Percentiles rank a stretch among this genome's conserved stretches.
Evolutionary conservation across 108 stramenopile genomes (phyloP).

Genomic region (Skeletonema marinoi): DNA sequence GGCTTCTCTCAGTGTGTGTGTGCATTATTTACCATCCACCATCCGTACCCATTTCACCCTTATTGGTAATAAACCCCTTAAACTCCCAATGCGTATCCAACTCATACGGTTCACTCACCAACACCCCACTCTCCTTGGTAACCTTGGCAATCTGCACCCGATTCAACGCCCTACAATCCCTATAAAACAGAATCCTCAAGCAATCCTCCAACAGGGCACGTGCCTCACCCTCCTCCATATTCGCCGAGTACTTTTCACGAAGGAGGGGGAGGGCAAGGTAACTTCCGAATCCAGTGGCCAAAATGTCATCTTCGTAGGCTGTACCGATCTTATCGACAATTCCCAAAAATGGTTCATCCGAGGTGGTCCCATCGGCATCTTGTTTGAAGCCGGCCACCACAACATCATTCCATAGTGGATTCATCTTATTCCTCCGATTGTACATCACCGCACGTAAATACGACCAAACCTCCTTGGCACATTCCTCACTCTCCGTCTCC

Average conservation of each 20-base stretch:
- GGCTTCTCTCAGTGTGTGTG: no score
- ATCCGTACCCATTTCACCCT: conserved; percentile 77
- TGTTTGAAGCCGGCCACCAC: conserved; percentile 86
- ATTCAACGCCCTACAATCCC: conserved; percentile 93
- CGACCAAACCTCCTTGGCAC: conserved; percentile 78
- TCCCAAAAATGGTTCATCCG: conserved; percentile 85
- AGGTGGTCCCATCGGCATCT: conserved; percentile 36
- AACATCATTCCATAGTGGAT: conserved; percentile 98
- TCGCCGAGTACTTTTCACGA: conserved; percentile 89
- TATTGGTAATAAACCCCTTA: conserved; percentile 65
- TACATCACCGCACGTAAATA: conserved; percentile 96
- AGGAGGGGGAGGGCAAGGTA: conserved; percentile 96
- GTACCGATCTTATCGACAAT: conserved; percentile 97
- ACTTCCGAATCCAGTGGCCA: conserved; percentile 97
- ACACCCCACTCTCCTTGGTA: conserved; percentile 52
- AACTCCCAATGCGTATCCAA: conserved; percentile 80
- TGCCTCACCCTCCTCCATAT: conserved; percentile 94
- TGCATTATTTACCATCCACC: conserved; percentile 70
- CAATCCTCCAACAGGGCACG: conserved; percentile 96
- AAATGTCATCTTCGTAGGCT: conserved; percentile 91
- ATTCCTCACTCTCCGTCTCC: conserved; percentile 43
- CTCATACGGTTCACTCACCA: conserved; percentile 90
- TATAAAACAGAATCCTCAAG: conserved; percentile 96
- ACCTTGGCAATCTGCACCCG: conserved; percentile 97
- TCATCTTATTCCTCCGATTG: conserved; percentile 92